Evolutionary conservation across 768 basidiomycete species (phyloP).

Genomic region (Coprinopsis strossmayeri): DNA sequence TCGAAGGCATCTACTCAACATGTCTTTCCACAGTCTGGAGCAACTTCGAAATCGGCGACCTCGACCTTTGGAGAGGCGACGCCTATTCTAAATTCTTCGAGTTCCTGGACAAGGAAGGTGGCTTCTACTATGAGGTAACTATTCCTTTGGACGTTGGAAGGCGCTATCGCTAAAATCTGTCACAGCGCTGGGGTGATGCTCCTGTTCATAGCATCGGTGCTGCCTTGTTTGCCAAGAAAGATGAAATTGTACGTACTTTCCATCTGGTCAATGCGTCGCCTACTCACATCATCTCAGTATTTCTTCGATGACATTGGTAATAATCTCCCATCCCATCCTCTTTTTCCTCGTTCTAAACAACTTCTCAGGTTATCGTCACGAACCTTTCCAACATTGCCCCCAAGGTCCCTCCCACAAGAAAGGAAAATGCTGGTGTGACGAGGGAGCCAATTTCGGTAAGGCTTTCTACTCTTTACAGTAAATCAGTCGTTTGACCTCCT

Average conservation of each 20-base stretch:
- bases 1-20: slow-evolving; percentile 1
- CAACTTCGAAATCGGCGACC: slow-evolving; percentile 86
- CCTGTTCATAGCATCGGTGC: slow-evolving; percentile 87
- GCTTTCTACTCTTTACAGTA: neutral
- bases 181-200: slow-evolving; percentile 89
- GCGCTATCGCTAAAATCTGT: neutral
- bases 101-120: slow-evolving; percentile 70
- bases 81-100: slow-evolving; percentile 83
- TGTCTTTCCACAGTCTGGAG: slow-evolving; percentile 66
- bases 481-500: slow-evolving; percentile 5
- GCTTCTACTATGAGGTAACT: slow-evolving; percentile 82
- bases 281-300: slow-evolving; percentile 35
- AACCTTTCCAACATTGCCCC: slow-evolving; percentile 92
- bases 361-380: slow-evolving; percentile 86
- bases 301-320: slow-evolving; percentile 89
- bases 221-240: slow-evolving; percentile 80
- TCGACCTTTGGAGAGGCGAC: slow-evolving; percentile 80
- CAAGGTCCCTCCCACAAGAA: slow-evolving; percentile 65
- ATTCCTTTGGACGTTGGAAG: neutral
- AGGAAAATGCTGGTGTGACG: slow-evolving; percentile 86
- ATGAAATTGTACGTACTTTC: slow-evolving; percentile 52
- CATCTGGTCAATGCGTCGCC: neutral
- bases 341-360: too few relatives aligned
- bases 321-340: too few relatives aligned
- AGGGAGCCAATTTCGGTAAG: slow-evolving; percentile 67